Evolutionary conservation across 1,284 basidiomycete genomes (phyloP), one percentile per base, ranked within the genome.

Genomic region (Tausonia pullulans): DNA sequence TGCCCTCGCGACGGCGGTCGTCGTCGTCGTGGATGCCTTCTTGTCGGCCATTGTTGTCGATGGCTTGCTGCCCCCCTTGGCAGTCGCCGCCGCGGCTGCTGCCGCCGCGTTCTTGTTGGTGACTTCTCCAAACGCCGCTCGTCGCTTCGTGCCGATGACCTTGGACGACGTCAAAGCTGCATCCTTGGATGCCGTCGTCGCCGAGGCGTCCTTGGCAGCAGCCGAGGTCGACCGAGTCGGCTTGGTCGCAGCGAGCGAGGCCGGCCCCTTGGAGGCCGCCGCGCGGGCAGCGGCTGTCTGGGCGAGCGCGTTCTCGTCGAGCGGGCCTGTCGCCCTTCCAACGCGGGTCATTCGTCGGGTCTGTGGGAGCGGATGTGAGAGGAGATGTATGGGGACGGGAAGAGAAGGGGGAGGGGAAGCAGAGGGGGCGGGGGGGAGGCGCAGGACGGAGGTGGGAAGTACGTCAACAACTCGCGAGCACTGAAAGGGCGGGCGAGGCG

Each of bases 101-200:
- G 60, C 65, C 44, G 50, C 63, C 46, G 69, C 67, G 9, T 68
- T 65, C 4, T 68, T 71, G 55, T 73, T 71, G 45, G 71, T 71
- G 16, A 77, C 72, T 63, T 77, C 76, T 45, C 74, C 75, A 11
- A 77, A 69, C 4, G 74, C 76, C 14, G 72, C 69, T 41, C 75
- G 70, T 49, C 70, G 58, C 50, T 58, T 5, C 55, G 16, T 65
- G 6, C 62, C 61, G 57, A 45, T 50, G 44, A 45, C 61, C 41
- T 46, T 41, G 13, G 66, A 40, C 51, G 60, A 41, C 7, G 60
- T 40, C 46, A 40, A 46, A 11, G 39, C 65, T 5, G 13, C 57
- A 39, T 51, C 51, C 46, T 45, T 71, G 43, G 66, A 61, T 13
- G 68, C 63, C 27, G 65, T 62, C 8, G 39, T 61, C 69, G 51